A percentile compares a stretch with the other conserved stretches of the same genome.
Evolutionary conservation across 495 filamentous ascomycete genomes (phyloP).

Genomic region (Collariella sp.): DNA sequence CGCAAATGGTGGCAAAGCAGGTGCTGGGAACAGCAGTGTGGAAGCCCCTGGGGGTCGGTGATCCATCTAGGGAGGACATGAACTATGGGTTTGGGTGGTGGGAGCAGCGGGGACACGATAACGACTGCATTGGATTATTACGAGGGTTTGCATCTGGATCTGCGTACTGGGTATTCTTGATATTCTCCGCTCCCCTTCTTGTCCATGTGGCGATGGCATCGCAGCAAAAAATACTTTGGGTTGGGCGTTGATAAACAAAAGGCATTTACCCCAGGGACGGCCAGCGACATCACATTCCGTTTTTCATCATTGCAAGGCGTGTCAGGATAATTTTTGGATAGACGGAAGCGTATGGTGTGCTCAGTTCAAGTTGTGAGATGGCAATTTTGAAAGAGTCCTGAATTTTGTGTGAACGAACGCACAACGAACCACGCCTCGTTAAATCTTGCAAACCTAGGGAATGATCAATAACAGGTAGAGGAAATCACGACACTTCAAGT

Average conservation of each 20-base stretch:
- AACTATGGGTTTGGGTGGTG: background rate
- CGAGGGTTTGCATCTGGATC: background rate
- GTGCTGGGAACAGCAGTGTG: slow-evolving; percentile 7
- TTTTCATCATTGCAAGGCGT: background rate
- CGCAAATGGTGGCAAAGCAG: slow-evolving; percentile 12
- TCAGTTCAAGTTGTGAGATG: too few relatives aligned
- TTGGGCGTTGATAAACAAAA: slow-evolving; percentile 2
- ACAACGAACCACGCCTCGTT: too few relatives aligned
- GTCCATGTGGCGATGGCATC: background rate
- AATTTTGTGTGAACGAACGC: too few relatives aligned
- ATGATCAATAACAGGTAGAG: too few relatives aligned
- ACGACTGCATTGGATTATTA: slow-evolving; percentile 7
- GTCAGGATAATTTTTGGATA: too few relatives aligned
- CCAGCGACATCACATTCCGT: background rate
- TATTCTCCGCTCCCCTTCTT: background rate
- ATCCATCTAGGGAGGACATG: background rate
- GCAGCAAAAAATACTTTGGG: background rate
- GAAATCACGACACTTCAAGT: too few relatives aligned
- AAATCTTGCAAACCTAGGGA: too few relatives aligned
- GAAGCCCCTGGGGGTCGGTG: slow-evolving; percentile 21
- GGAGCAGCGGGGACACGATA: background rate
- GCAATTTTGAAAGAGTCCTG: too few relatives aligned
- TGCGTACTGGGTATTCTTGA: too few relatives aligned
- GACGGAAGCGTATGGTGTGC: too few relatives aligned
- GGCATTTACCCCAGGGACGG: background rate